A percentile compares a stretch with the other conserved stretches of the same genome.
These are phyloP conservation scores for Moringa oleifera DNA, from an alignment of 345 rosid species.

Conservation along the genomic window DNA sequence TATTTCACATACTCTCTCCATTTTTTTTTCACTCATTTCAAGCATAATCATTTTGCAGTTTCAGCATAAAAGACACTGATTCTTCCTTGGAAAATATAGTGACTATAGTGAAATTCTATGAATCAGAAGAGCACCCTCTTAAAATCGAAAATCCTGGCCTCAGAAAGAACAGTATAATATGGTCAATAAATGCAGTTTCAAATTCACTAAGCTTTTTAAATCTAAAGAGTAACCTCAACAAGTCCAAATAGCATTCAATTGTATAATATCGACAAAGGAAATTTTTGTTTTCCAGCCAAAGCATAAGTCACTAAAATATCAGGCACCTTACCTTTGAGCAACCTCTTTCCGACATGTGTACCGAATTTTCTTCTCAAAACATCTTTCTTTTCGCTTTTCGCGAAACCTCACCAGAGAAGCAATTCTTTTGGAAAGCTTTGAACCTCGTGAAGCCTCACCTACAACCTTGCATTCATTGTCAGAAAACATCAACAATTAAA, in stretches of 20 bases:
- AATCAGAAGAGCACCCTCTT: too few relatives aligned
- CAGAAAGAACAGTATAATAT: too few relatives aligned
- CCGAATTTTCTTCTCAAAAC: conserved; percentile 40
- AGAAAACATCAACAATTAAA: conserved; percentile 7
- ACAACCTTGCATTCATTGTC: conserved; percentile 24
- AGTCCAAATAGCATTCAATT: neutral
- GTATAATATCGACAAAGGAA: too few relatives aligned
- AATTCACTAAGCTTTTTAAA: too few relatives aligned
- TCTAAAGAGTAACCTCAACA: neutral
- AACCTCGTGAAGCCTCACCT: conserved; percentile 25
- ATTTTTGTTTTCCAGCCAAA: neutral
- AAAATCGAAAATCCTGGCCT: too few relatives aligned
- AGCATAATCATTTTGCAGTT: too few relatives aligned
- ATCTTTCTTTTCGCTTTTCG: conserved; percentile 43
- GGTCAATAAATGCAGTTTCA: too few relatives aligned
- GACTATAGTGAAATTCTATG: too few relatives aligned
- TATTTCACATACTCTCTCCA: neutral
- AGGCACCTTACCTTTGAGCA: conserved; percentile 33
- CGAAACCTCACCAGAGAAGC: conserved; percentile 39
- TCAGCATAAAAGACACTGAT: too few relatives aligned
- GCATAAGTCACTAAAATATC: neutral
- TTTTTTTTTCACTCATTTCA: too few relatives aligned
- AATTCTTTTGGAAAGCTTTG: conserved; percentile 37
- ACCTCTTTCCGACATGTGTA: conserved; percentile 40
- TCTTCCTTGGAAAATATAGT: too few relatives aligned